These are phyloP conservation scores for Terana coerulea DNA, from an alignment of 768 basidiomycete species.

Conservation along the genomic window DNA sequence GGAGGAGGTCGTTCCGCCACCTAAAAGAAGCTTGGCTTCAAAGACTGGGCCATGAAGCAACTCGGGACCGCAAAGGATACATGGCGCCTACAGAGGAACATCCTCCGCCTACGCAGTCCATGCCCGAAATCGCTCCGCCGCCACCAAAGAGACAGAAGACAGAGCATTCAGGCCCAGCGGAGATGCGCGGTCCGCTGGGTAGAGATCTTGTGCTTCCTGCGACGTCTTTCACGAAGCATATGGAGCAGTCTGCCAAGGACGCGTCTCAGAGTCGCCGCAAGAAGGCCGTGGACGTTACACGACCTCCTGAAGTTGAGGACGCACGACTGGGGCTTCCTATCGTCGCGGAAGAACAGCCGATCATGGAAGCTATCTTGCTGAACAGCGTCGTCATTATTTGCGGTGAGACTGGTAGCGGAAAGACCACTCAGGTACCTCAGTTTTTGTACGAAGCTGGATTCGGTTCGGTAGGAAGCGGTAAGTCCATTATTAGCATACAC, in stretches of 20 bases:
- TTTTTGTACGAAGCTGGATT: constrained; percentile 98
- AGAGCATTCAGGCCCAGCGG: constrained; percentile 24
- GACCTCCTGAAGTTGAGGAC: constrained; percentile 71
- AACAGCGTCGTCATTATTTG: constrained; percentile 85
- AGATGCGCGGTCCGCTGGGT: constrained; percentile 80
- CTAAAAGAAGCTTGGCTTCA: constrained; percentile 61
- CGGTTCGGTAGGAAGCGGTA: constrained; percentile 79
- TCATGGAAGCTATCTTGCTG: constrained; percentile 87
- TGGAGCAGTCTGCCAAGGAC: constrained; percentile 25
- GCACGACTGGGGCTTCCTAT: constrained; percentile 81
- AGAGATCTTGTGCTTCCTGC: constrained; percentile 62
- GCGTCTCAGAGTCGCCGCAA: neutral
- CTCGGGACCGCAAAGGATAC: constrained; percentile 48
- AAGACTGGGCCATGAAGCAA: constrained; percentile 86
- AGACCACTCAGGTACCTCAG: constrained; percentile 97
- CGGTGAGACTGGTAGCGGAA: constrained; percentile 97
- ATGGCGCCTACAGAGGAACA: constrained; percentile 17
- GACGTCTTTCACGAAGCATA: constrained; percentile 57
- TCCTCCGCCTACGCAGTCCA: constrained; percentile 2
- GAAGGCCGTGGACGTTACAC: constrained; percentile 52
- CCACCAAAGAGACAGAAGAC: constrained; percentile 48
- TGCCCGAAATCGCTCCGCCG: constrained; percentile 8
- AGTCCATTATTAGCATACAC: constrained; percentile 17
- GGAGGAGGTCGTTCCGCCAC: constrained; percentile 24
- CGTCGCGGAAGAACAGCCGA: constrained; percentile 87